These are phyloP conservation scores for Pulveroboletus ravenelii DNA, from an alignment of 768 basidiomycete species.

Conservation along the genomic window DNA sequence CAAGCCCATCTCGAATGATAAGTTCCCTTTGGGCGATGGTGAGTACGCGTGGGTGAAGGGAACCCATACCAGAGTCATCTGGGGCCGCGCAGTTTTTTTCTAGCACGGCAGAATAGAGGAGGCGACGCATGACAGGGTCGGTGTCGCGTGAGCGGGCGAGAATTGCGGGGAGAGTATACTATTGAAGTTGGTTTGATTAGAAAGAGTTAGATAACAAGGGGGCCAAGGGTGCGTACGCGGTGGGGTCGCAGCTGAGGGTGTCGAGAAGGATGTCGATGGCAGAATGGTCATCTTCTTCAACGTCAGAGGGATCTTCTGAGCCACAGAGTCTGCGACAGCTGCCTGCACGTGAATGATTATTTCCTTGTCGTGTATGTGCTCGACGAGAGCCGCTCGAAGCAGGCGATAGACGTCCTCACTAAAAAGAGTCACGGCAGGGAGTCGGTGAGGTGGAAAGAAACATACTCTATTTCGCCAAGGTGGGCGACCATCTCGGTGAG, in stretches of 20 bases:
- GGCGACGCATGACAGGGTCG: constrained; percentile 71
- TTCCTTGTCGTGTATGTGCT: constrained; percentile 79
- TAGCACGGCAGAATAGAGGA: constrained; percentile 63
- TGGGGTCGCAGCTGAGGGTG: constrained; percentile 63
- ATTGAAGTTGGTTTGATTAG: neutral
- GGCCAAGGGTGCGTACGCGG: constrained; percentile 54
- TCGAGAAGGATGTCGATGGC: constrained; percentile 63
- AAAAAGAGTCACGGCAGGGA: neutral
- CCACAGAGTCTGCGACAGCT: constrained; percentile 71
- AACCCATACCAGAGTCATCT: constrained; percentile 39
- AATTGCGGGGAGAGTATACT: constrained; percentile 66
- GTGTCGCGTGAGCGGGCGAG: constrained; percentile 76
- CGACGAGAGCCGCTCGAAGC: constrained; percentile 74
- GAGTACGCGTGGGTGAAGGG: constrained; percentile 61
- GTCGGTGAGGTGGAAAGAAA: neutral
- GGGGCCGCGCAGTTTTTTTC: constrained; percentile 34
- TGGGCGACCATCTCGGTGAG: constrained; percentile 75
- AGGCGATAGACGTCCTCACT: too few species aligned
- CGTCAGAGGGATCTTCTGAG: constrained; percentile 59
- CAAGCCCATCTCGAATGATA: constrained; percentile 76
- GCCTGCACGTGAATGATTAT: constrained; percentile 71
- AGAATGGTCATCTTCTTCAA: constrained; percentile 41
- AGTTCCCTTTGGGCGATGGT: constrained; percentile 70
- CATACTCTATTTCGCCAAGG: constrained; percentile 84
- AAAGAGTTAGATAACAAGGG: neutral